Evolutionary conservation across 2,329 filamentous ascomycete species (phyloP), one percentile per base, ranked within the genome.

Genomic region (Trichoderma aggressivum): DNA sequence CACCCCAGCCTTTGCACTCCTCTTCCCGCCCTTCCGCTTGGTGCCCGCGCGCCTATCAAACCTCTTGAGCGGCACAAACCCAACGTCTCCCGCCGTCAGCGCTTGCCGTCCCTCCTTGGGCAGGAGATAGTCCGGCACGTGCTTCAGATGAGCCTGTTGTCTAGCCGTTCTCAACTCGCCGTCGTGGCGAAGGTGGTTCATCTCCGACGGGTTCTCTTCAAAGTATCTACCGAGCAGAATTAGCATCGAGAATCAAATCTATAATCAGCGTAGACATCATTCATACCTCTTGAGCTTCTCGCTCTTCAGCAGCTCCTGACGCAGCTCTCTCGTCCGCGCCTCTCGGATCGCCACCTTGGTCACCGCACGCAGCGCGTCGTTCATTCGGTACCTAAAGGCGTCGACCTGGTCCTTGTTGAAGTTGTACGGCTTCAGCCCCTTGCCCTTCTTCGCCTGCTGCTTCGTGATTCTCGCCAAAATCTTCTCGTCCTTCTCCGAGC

Each of bases 341-440:
- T 98, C 94, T 74, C 95, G 92, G 58, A 99, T 89, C 0, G 95
- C 92, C 30, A 97, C 92, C 71, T 92, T 90, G 11, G 96, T 99
- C 3, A 99, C 94, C 0, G 94, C 91, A 73, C 94, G 89, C 53
- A 99, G 84, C 0, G 95, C 96, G 80, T 98, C 96, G 67, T 93
- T 92, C 89, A 97, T 94, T 75, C 96, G 91, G 82, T 99, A 99
- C 24, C 95, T 88, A 85, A 99, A 98, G 4, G 93, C 92, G 75
- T 98, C 94, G 26, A 99, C 90, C 78, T 97, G 93, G 79, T 91
- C 90, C 91, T 97, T 97, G 82, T 98, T 94, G 79, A 99, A 98
- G 76, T 91, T 90, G 84, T 97, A 99, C 12, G 94, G 93, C 79
- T 96, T 92, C 36, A 98, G 86, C 78, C 94, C 92, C 75, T 93